These are phyloP conservation scores for Hypoxylon sp. DNA, from an alignment of 2,329 filamentous ascomycete species.

Conservation along the genomic window DNA sequence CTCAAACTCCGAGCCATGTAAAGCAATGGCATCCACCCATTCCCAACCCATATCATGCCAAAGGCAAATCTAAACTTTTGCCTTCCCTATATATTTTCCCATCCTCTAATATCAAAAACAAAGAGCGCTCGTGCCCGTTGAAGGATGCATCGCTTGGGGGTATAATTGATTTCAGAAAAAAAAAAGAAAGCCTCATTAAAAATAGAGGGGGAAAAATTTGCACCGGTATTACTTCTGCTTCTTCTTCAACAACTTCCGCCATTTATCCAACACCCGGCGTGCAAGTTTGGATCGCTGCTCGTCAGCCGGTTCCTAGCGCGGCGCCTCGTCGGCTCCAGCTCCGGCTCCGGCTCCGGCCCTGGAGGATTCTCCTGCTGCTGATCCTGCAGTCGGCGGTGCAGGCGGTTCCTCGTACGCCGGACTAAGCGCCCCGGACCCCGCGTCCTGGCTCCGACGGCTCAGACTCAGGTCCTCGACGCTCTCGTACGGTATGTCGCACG, in stretches of 20 bases:
- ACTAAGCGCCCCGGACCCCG: constrained; percentile 24
- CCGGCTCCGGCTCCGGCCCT: too few species aligned
- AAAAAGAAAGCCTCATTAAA: constrained; percentile 1
- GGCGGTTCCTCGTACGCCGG: constrained; percentile 38
- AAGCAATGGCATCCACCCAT: constrained; percentile 1
- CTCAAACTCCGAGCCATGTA: constrained; percentile 25
- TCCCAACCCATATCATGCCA: background rate
- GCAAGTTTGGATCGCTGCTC: background rate
- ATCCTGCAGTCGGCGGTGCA: background rate
- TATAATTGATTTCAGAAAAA: constrained; percentile 33
- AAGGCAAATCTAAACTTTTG: constrained; percentile 21
- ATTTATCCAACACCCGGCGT: constrained; percentile 14
- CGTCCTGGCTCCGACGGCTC: constrained; percentile 28
- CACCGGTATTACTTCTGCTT: constrained; percentile 23
- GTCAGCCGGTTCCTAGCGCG: constrained; percentile 28
- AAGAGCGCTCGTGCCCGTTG: constrained; percentile 12
- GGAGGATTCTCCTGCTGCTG: too few species aligned
- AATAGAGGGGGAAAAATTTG: background rate
- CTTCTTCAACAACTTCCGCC: constrained; percentile 2
- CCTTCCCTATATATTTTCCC: constrained; percentile 5
- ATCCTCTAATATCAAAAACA: constrained; percentile 25
- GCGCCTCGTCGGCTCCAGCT: constrained; percentile 7
- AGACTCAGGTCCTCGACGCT: constrained; percentile 39
- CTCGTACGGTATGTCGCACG: constrained; percentile 37
- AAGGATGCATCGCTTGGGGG: constrained; percentile 30